Percentiles rank a stretch among this genome's conserved stretches.
phyloP scores from a whole-genome alignment of 2,329 filamentous ascomycete genomes.

The Blastomyces silverae region DNA sequence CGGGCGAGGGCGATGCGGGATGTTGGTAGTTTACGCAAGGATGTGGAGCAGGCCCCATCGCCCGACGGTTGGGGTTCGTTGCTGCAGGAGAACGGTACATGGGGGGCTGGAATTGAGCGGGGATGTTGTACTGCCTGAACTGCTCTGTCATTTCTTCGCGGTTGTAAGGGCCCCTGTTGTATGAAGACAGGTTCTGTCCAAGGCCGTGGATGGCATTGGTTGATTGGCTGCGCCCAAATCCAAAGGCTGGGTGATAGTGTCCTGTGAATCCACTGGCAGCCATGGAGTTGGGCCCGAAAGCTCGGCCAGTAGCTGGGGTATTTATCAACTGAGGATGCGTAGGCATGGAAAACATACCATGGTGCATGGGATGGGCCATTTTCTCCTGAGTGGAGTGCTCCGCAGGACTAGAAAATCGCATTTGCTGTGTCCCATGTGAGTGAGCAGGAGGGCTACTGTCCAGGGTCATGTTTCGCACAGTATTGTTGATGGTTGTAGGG shows the following conservation, averaged over 20 bases:
- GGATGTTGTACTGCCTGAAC: not conserved
- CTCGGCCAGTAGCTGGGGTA: too few species aligned
- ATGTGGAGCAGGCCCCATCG: conserved; percentile 4
- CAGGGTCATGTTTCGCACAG: conserved; percentile 12
- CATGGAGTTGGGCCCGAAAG: not conserved
- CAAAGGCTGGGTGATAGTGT: not conserved
- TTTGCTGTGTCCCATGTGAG: not conserved
- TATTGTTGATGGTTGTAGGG: conserved; percentile 4
- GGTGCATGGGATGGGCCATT: not conserved
- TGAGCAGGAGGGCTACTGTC: not conserved
- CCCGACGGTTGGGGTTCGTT: not conserved
- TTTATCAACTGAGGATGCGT: not conserved
- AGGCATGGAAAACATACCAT: not conserved
- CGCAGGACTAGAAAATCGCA: not conserved
- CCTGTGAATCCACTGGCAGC: not conserved
- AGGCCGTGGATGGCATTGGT: conserved; percentile 9
- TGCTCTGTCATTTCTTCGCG: conserved; percentile 6
- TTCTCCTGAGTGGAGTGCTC: not conserved
- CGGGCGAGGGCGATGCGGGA: not conserved
- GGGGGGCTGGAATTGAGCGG: not conserved
- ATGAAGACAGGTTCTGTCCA: not conserved
- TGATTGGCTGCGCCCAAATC: conserved; percentile 6
- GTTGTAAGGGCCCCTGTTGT: not conserved
- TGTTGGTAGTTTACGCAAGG: not conserved
- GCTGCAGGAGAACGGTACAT: not conserved